Evolutionary conservation across 306 rosid species (phyloP).

Genomic region (Hippophae rhamnoides): DNA sequence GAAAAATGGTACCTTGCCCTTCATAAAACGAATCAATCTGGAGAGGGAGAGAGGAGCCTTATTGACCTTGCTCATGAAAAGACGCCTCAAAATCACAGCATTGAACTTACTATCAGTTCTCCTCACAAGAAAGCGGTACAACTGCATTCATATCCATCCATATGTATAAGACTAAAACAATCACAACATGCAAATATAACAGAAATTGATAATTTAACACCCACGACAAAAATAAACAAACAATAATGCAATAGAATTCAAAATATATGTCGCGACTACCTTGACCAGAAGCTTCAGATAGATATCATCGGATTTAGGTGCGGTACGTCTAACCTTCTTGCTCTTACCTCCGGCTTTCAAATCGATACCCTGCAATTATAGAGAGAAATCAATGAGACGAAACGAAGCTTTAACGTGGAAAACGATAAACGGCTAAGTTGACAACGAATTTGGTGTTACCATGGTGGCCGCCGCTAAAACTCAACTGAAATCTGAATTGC

Average conservation of each 20-base stretch:
- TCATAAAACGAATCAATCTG: slow-evolving; percentile 40
- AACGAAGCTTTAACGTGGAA: too few species aligned
- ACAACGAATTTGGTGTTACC: too few species aligned
- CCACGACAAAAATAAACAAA: too few species aligned
- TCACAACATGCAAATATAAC: neutral
- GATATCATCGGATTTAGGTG: slow-evolving; percentile 13
- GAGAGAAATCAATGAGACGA: neutral
- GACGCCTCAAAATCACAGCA: slow-evolving; percentile 52
- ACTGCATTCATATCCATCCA: slow-evolving; percentile 24
- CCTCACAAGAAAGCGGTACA: slow-evolving; percentile 53
- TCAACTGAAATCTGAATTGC: too few species aligned
- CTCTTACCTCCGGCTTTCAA: slow-evolving; percentile 78
- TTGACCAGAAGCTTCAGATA: slow-evolving; percentile 70
- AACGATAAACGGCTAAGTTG: too few species aligned
- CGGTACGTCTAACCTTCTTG: slow-evolving; percentile 61
- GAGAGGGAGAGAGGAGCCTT: slow-evolving; percentile 60
- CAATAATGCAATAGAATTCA: too few species aligned
- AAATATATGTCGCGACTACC: slow-evolving; percentile 9
- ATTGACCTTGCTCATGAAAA: slow-evolving; percentile 73
- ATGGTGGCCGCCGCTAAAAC: too few species aligned
- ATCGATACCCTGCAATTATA: slow-evolving; percentile 57
- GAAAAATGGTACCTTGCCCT: slow-evolving; percentile 29
- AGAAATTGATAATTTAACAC: neutral
- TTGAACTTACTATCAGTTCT: slow-evolving; percentile 54
- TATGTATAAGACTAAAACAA: neutral